Conservation (phyloP, 2,329 filamentous ascomycete species). For the Xylariaceae sp. region DNA sequence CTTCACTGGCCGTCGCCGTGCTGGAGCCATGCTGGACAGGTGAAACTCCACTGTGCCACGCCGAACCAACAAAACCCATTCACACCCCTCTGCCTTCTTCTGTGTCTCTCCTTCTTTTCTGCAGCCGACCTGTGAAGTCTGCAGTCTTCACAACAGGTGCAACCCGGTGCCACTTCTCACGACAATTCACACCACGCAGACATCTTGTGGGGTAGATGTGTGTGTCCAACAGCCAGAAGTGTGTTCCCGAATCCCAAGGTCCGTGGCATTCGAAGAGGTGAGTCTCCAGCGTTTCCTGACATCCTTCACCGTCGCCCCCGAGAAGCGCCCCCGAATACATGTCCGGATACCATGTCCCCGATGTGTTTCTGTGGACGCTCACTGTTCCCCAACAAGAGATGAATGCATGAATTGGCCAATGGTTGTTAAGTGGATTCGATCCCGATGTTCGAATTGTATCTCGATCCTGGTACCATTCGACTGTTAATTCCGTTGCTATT, state of each 20-base stretch:
- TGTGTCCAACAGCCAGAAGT: slow-evolving; percentile 11
- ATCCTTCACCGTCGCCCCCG: not conserved
- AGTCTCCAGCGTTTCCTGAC: not conserved
- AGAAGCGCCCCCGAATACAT: too few species aligned
- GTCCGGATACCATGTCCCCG: too few species aligned
- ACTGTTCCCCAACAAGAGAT: too few species aligned
- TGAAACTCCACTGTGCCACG: slow-evolving; percentile 25
- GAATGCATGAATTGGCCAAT: too few species aligned
- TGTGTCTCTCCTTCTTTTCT: slow-evolving; percentile 18
- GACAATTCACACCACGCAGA: slow-evolving; percentile 17
- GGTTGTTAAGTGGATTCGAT: too few species aligned
- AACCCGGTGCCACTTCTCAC: slow-evolving; percentile 22
- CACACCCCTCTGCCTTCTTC: slow-evolving; percentile 23
- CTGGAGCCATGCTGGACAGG: slow-evolving; percentile 10
- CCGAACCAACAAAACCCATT: slow-evolving; percentile 29
- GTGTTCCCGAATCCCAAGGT: not conserved
- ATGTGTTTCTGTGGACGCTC: too few species aligned
- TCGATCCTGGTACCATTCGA: too few species aligned
- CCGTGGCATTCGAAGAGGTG: not conserved
- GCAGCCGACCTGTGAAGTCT: slow-evolving; percentile 24
- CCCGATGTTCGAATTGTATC: too few species aligned
- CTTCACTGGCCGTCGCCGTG: slow-evolving; percentile 1
- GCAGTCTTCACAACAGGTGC: slow-evolving; percentile 15
- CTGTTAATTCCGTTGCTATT: too few species aligned
- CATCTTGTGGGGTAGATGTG: slow-evolving; percentile 19